Evolutionary conservation across 495 filamentous ascomycete genomes (phyloP), one percentile per base, ranked within the genome.

Genomic region (Barbatosphaeria neglecta): DNA sequence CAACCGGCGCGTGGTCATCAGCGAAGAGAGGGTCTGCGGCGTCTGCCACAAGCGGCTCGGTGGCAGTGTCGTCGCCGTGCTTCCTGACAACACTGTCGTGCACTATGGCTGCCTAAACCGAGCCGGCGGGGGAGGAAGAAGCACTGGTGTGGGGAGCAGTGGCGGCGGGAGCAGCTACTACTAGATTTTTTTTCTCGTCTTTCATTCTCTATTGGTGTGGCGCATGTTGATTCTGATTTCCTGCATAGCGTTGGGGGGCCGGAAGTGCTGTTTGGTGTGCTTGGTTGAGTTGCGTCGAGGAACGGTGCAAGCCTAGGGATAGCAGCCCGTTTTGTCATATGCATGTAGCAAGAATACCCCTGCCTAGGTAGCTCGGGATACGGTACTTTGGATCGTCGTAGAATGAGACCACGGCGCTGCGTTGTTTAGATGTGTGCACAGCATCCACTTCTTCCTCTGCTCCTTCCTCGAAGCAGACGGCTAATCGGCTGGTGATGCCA

Each of bases 31-130:
- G 48, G 82, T 92, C 19, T 98, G 92, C 61, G 81, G 84, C 10
- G 84, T 92, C 31, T 98, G 92, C 60, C 82, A 94, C 61, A 96
- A 95, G 68, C 68, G 92, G 47, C 74, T 98, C 50, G 92, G 93
- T 6, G 81, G 86, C 13, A 92, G 83, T 63, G 92, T 93, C 17
- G 84, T 97, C 41, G 68, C 71, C 2, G 72, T 74, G 2, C 35
- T 76, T 37, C 72, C 70, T n/a, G 69, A 77, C 48, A 75, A 72
- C 50, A 61, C 55, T 37, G 86, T 92, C 13, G 83, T 94, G 45
- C 87, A 94, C 67, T 84, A 90, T 58, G 87, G 86, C 11, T 94
- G 87, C 71, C 70, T 83, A 44, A 77, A 69, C 48, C 69, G 73
- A 49, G 60, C 42, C 1, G 45, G 49, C 11, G 28, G 20, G 50